Conservation (phyloP, 768 basidiomycete genomes). For the Russula sp. region DNA sequence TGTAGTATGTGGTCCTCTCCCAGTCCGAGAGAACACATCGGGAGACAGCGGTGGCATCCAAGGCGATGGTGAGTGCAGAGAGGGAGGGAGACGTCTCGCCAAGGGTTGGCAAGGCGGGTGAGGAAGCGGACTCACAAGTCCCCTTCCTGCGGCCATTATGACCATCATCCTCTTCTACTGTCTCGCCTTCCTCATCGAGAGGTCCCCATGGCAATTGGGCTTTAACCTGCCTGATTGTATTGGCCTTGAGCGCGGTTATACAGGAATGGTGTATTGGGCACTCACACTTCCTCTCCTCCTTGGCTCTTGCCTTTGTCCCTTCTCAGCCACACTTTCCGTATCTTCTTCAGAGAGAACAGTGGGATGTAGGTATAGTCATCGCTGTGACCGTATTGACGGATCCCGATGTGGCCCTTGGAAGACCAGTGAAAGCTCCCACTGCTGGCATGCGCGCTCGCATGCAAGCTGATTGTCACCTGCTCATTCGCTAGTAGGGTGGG, state of each 20-base stretch:
- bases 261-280: background rate
- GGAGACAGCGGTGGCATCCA: too few species aligned
- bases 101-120: too few species aligned
- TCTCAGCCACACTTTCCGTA: background rate
- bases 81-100: too few species aligned
- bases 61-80: too few species aligned
- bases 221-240: conserved; percentile 8
- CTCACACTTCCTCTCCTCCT: conserved; percentile 3
- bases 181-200: conserved; percentile 7
- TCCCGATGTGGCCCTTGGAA: background rate
- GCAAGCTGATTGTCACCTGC: conserved; percentile 1
- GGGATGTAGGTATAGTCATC: background rate
- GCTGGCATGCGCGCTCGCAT: background rate
- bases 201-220: conserved; percentile 7
- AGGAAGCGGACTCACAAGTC: too few species aligned
- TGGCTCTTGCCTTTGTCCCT: background rate
- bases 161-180: background rate
- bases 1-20: background rate
- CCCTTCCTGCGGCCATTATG: too few species aligned
- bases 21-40: background rate
- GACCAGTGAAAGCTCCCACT: conserved; percentile 2
- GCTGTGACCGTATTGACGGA: background rate
- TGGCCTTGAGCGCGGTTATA: background rate
- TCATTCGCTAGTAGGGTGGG: background rate
- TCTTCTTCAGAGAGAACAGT: background rate